Evolutionary conservation across 495 filamentous ascomycete genomes (phyloP).

Genomic region (Daldinia grandis): DNA sequence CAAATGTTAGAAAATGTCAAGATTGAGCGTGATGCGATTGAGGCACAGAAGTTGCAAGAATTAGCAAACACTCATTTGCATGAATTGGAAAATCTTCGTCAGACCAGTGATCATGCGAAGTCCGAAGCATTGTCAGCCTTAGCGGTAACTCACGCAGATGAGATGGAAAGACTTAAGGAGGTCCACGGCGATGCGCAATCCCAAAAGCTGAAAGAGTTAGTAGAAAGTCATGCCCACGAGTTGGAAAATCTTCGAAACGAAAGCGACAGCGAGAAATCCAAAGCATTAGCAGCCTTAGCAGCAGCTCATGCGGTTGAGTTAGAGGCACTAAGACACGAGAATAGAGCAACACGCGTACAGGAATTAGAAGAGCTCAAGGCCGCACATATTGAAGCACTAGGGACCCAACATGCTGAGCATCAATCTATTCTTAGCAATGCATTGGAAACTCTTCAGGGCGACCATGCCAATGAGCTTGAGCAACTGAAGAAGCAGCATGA

Average conservation of each 20-base stretch:
- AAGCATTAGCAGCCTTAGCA: constrained; percentile 17
- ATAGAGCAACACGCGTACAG: constrained; percentile 13
- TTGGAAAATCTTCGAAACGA: constrained; percentile 20
- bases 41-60: constrained; percentile 29
- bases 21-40: constrained; percentile 25
- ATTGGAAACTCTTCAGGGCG: constrained; percentile 21
- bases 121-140: constrained; percentile 25
- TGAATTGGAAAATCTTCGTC: constrained; percentile 29
- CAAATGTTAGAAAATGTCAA: constrained; percentile 27
- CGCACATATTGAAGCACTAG: constrained; percentile 19
- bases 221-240: constrained; percentile 16
- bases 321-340: constrained; percentile 26
- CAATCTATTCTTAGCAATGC: constrained; percentile 15
- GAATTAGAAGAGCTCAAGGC: constrained; percentile 28
- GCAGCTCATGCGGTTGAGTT: constrained; percentile 29
- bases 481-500: constrained; percentile 22
- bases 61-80: constrained; percentile 17
- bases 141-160: constrained; percentile 12
- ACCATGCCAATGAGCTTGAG: constrained; percentile 20
- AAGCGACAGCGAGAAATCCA: constrained; percentile 12
- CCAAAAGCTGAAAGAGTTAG: background rate
- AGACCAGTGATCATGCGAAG: constrained; percentile 17
- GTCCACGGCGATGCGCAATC: background rate
- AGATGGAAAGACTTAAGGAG: constrained; percentile 23
- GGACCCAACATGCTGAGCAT: constrained; percentile 14